phyloP scores from a whole-genome alignment of 2,329 filamentous ascomycete species.

The Neofusicoccum parvum region DNA sequence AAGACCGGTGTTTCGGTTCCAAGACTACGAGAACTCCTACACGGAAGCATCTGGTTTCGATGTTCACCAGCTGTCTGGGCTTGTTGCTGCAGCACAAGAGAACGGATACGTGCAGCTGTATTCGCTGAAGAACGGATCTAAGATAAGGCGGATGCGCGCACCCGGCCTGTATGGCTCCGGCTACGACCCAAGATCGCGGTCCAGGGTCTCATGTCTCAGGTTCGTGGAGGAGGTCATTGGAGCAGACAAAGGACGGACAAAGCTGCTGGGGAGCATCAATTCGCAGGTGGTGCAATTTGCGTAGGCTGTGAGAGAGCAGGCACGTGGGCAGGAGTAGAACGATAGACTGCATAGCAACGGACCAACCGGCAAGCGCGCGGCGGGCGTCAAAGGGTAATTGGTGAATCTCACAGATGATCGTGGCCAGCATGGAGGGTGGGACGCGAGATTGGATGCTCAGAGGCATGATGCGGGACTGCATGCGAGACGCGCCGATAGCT shows the following conservation, averaged over 20 bases:
- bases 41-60: conserved; percentile 32
- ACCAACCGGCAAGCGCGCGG: neutral
- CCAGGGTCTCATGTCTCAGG: conserved; percentile 29
- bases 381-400: neutral
- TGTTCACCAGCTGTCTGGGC: conserved; percentile 32
- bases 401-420: neutral
- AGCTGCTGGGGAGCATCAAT: conserved; percentile 18
- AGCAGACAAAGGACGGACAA: conserved; percentile 24
- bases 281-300: conserved; percentile 16
- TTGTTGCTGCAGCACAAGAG: conserved; percentile 38
- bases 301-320: neutral
- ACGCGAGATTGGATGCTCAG: conserved; percentile 4
- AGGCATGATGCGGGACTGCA: conserved; percentile 2
- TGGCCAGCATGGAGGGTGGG: neutral
- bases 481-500: conserved; percentile 7
- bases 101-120: conserved; percentile 30
- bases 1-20: conserved; percentile 33
- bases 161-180: neutral
- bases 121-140: conserved; percentile 38
- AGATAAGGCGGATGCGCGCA: conserved; percentile 24
- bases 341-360: neutral
- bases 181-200: neutral
- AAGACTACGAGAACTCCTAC: conserved; percentile 30
- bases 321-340: neutral
- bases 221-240: conserved; percentile 33